These are phyloP conservation scores for Hymenoscyphus repandus DNA, from an alignment of 2,329 filamentous ascomycete species.

Conservation along the genomic window DNA sequence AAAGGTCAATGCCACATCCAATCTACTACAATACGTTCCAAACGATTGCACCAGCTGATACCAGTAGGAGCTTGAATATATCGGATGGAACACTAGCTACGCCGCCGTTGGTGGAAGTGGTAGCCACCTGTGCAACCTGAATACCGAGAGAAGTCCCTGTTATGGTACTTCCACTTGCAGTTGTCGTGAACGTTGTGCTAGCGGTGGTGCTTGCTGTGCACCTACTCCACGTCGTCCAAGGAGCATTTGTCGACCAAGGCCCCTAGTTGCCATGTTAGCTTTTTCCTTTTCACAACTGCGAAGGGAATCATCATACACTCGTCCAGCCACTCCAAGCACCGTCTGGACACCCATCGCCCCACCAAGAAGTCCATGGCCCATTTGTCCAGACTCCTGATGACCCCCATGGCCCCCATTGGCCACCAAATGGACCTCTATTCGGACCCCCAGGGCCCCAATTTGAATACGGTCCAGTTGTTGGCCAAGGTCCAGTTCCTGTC, in stretches of 20 bases:
- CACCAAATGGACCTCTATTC: conserved; percentile 10
- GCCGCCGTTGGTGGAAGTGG: background rate
- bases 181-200: conserved; percentile 7
- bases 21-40: too few species aligned
- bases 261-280: background rate
- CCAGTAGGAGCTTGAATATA: too few species aligned
- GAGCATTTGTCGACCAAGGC: conserved; percentile 8
- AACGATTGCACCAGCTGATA: too few species aligned
- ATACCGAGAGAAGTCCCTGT: conserved; percentile 8
- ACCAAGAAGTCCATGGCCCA: conserved; percentile 13
- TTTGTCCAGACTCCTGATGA: conserved; percentile 11
- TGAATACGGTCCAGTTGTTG: background rate
- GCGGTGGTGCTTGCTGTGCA: conserved; percentile 12
- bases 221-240: conserved; percentile 13
- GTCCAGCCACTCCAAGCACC: conserved; percentile 14
- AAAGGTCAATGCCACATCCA: too few species aligned
- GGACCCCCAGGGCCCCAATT: background rate
- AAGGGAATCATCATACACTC: background rate
- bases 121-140: conserved; percentile 8
- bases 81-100: too few species aligned
- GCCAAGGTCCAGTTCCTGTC: conserved; percentile 3
- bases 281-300: background rate
- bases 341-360: conserved; percentile 10
- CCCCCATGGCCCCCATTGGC: conserved; percentile 12
- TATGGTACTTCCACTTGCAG: conserved; percentile 1